These are phyloP conservation scores for Domatiomyces catenatus DNA, from an alignment of 2,329 filamentous ascomycete species.

Conservation along the genomic window DNA sequence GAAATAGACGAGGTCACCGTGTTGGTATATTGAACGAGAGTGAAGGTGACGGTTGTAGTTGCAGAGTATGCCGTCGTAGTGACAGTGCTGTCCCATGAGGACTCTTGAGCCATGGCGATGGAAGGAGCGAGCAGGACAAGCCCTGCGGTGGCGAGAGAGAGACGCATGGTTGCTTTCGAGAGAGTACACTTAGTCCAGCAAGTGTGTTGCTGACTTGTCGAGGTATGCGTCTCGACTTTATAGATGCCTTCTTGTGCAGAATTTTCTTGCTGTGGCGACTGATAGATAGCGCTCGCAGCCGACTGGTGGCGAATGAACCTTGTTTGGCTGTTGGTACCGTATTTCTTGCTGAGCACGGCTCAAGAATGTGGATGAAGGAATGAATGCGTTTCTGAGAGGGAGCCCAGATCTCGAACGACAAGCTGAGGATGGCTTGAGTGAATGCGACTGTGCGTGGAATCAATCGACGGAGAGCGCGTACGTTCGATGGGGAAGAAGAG, in stretches of 20 bases:
- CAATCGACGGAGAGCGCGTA: not conserved
- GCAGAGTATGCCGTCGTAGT: not conserved
- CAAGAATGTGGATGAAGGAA: not conserved
- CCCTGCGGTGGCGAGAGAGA: not conserved
- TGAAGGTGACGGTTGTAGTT: not conserved
- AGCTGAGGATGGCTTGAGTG: not conserved
- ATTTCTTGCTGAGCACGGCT: not conserved
- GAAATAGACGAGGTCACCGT: not conserved
- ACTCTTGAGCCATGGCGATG: not conserved
- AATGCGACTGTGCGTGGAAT: not conserved
- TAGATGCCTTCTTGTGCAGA: not conserved
- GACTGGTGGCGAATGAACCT: not conserved
- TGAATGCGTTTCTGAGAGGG: not conserved
- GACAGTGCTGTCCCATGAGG: not conserved
- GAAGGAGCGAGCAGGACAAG: not conserved
- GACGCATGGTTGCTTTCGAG: not conserved
- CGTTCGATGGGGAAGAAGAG: not conserved
- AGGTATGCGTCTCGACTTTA: not conserved
- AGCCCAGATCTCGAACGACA: not conserved
- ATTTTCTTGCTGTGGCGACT: not conserved
- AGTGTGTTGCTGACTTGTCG: not conserved
- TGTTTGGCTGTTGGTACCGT: not conserved
- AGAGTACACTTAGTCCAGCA: not conserved
- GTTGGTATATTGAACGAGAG: not conserved
- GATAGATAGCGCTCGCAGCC: too few species aligned